A percentile compares a stretch with the other conserved stretches of the same genome.
These are phyloP conservation scores for Clitocybe nebularis DNA, from an alignment of 1,284 basidiomycete species.

Conservation along the genomic window DNA sequence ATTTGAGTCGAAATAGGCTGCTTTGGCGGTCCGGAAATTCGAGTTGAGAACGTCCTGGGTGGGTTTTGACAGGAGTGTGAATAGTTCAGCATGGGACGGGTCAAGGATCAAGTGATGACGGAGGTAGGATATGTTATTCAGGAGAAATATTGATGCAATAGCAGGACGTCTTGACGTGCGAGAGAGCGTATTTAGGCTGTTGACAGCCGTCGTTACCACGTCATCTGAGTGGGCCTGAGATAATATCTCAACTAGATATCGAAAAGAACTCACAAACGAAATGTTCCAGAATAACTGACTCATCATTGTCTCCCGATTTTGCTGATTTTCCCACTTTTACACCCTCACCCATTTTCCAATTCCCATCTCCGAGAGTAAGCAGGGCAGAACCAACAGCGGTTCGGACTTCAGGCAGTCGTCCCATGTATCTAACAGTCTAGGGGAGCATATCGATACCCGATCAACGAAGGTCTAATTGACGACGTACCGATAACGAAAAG, in stretches of 20 bases:
- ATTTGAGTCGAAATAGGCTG: slow-evolving; percentile 77
- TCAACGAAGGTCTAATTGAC: not conserved
- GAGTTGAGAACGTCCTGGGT: slow-evolving; percentile 60
- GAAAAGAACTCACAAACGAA: slow-evolving; percentile 52
- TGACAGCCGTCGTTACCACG: slow-evolving; percentile 57
- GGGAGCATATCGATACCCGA: slow-evolving; percentile 7
- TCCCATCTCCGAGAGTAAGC: slow-evolving; percentile 71
- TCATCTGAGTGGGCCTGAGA: slow-evolving; percentile 49
- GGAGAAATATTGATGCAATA: slow-evolving; percentile 68
- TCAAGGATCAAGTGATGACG: slow-evolving; percentile 52
- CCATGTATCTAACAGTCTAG: slow-evolving; percentile 68
- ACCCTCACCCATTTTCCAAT: slow-evolving; percentile 86
- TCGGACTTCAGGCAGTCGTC: slow-evolving; percentile 63
- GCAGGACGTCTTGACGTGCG: slow-evolving; percentile 61
- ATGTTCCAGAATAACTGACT: slow-evolving; percentile 64
- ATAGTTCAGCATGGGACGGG: slow-evolving; percentile 41
- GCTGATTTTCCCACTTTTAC: slow-evolving; percentile 51
- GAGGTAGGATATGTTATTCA: slow-evolving; percentile 75
- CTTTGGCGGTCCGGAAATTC: slow-evolving; percentile 72
- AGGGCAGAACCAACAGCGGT: slow-evolving; percentile 62
- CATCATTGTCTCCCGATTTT: slow-evolving; percentile 49
- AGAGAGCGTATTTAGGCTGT: slow-evolving; percentile 57
- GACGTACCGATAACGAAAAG: slow-evolving; percentile 54
- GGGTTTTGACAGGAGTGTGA: slow-evolving; percentile 52
- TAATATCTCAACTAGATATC: slow-evolving; percentile 8